Evolutionary conservation across 1,284 basidiomycete genomes (phyloP).

Genomic region (Cutaneotrichosporon curvatum): DNA sequence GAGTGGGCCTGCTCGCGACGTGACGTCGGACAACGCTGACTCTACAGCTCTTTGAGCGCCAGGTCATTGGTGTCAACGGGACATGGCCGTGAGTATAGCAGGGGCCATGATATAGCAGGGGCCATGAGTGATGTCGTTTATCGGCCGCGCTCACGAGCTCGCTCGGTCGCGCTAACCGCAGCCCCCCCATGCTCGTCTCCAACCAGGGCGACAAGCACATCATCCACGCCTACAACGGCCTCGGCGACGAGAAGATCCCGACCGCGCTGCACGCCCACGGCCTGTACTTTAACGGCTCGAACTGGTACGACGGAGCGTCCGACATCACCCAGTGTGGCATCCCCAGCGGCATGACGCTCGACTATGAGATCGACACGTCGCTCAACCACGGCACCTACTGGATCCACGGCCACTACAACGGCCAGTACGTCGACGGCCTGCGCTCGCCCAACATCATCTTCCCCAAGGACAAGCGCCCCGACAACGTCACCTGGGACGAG

Average conservation of each 20-base stretch:
- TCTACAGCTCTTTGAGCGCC: slow-evolving; percentile 50
- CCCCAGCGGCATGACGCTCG: slow-evolving; percentile 64
- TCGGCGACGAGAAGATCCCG: slow-evolving; percentile 56
- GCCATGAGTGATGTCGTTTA: no score
- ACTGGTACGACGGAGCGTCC: slow-evolving; percentile 81
- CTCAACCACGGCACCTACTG: slow-evolving; percentile 67
- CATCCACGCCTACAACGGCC: slow-evolving; percentile 65
- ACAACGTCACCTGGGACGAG: slow-evolving; percentile 64
- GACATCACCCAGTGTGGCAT: slow-evolving; percentile 82
- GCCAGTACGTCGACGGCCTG: slow-evolving; percentile 66
- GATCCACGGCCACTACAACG: slow-evolving; percentile 62
- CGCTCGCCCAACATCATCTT: slow-evolving; percentile 60
- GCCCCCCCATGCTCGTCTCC: slow-evolving; percentile 72
- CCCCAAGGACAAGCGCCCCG: slow-evolving; percentile 50
- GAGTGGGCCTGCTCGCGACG: slow-evolving; percentile 10
- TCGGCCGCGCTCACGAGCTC: no score
- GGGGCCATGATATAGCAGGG: no score
- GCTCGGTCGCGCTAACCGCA: slow-evolving; percentile 30
- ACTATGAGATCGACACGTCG: slow-evolving; percentile 68
- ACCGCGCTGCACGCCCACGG: slow-evolving; percentile 69
- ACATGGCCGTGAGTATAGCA: slow-evolving; percentile 74
- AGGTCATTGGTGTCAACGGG: slow-evolving; percentile 77
- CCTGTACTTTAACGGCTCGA: slow-evolving; percentile 80
- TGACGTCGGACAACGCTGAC: slow-evolving; percentile 4
- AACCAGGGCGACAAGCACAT: slow-evolving; percentile 57